Base-by-base conservation (phyloP, 805 yeast species). In the Zygosaccharomyces kombuchaensis region DNA sequence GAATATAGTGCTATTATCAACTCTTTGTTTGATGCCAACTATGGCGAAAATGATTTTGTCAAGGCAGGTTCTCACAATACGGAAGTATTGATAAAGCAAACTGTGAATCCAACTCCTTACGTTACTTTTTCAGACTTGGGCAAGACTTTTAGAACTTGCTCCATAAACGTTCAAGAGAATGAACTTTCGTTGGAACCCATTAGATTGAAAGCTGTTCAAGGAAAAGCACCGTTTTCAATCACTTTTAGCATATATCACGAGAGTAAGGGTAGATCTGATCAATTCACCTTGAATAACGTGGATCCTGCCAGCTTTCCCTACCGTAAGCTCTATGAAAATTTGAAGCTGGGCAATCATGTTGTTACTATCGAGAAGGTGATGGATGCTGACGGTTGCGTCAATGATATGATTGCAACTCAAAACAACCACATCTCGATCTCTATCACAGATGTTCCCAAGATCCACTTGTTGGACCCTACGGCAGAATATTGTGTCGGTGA, bases 401-500 rank as follows among this genome's bases (percentile, higher is more conserved):
- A 74, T 34, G 76, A 67, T 21, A 67, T 70, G 4, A 68, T 77
- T 46, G 46, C 70, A n/a, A 23, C 50, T 39, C 35, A 51, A 38
- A 25, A 48, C 25, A 71, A 78, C 43, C 69, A 67, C 40, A 73
- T 77, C 21, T 66, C 72, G 12, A 72, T 90, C 38, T 74, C 80
- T 1, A 80, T 90, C 6, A 81, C 91, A 2, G 90, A 86, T 54
- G 81, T 82, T 8, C 96, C 97, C 7, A 75, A 78, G 50, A 81
- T 90, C 6, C 67, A 66, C 50, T 70, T 66, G 46, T 57, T 74
- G 8, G 71, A 70, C 36, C 58, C 74, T 6, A 60, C 64, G 19
- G 48, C 59, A 2, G 77, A 84, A 56, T 84, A 81, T 58, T 93
- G 99, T 75, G 96, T 91, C 22, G 99, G 99, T 9, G 98, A 91